Conservation (phyloP, 2,329 filamentous ascomycete genomes). For the Claviceps cyperi region DNA sequence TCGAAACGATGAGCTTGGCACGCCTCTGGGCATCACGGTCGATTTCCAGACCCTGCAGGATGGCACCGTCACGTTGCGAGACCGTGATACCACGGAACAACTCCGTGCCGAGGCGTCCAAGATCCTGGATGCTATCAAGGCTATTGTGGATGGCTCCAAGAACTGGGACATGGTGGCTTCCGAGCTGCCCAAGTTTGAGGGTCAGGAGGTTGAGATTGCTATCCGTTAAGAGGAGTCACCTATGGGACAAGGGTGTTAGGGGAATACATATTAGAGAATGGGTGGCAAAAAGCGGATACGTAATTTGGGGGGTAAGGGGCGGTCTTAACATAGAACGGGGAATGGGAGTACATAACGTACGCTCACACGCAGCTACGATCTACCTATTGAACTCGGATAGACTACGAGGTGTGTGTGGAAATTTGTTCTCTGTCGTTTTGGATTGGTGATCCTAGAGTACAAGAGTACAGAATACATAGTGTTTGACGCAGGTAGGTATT, state of each 20-base stretch:
- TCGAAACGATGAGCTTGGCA: conserved; percentile 91
- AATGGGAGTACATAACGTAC: too few species aligned
- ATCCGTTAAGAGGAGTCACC: conserved; percentile 15
- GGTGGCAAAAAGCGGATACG: not conserved
- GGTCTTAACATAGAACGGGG: too few species aligned
- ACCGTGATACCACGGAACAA: conserved; percentile 82
- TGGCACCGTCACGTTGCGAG: conserved; percentile 70
- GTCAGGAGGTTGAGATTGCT: conserved; percentile 46
- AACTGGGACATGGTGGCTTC: conserved; percentile 54
- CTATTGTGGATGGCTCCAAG: conserved; percentile 33
- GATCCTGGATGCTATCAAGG: conserved; percentile 61
- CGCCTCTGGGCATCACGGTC: conserved; percentile 82
- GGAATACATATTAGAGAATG: not conserved
- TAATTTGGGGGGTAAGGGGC: not conserved
- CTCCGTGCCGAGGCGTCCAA: conserved; percentile 71
- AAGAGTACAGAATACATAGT: too few species aligned
- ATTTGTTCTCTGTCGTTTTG: too few species aligned
- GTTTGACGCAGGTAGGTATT: too few species aligned
- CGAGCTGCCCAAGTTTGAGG: conserved; percentile 72
- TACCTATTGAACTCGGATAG: too few species aligned
- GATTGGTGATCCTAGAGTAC: too few species aligned
- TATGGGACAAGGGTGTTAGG: not conserved
- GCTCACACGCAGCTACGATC: too few species aligned
- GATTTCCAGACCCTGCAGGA: conserved; percentile 94
- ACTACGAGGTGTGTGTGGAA: too few species aligned